Conservation (phyloP, 2,329 filamentous ascomycete genomes). For the Ascochyta koolunga region DNA sequence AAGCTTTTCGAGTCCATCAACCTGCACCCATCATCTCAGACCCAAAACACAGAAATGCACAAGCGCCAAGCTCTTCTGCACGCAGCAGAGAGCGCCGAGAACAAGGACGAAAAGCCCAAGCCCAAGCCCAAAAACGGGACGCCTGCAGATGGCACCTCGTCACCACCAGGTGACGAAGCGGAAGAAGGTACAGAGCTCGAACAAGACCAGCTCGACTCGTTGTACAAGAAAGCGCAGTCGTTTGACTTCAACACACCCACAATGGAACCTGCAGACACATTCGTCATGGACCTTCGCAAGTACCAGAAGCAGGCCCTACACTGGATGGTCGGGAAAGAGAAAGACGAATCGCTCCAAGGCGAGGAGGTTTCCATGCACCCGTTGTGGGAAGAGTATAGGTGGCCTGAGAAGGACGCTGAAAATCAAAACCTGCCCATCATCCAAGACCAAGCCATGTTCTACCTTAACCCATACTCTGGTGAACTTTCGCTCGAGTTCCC, state of each 20-base stretch:
- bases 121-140: slow-evolving; percentile 58
- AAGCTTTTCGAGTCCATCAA: slow-evolving; percentile 90
- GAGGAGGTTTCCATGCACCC: slow-evolving; percentile 90
- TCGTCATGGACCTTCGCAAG: slow-evolving; percentile 80
- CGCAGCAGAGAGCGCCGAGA: slow-evolving; percentile 87
- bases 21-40: slow-evolving; percentile 75
- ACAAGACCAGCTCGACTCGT: slow-evolving; percentile 89
- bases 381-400: slow-evolving; percentile 93
- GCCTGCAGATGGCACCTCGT: slow-evolving; percentile 52
- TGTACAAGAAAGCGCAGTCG: slow-evolving; percentile 95
- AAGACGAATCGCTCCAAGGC: slow-evolving; percentile 69
- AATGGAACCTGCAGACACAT: slow-evolving; percentile 80
- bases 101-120: slow-evolving; percentile 57
- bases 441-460: slow-evolving; percentile 75
- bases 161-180: slow-evolving; percentile 65
- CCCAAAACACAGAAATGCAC: slow-evolving; percentile 74
- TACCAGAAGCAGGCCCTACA: slow-evolving; percentile 95
- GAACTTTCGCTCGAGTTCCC: slow-evolving; percentile 92
- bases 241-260: slow-evolving; percentile 94
- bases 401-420: slow-evolving; percentile 87
- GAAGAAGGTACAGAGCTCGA: slow-evolving; percentile 92
- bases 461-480: slow-evolving; percentile 96
- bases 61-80: slow-evolving; percentile 83
- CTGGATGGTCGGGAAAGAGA: slow-evolving; percentile 97
- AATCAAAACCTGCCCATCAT: slow-evolving; percentile 74